Conservation (phyloP, 768 basidiomycete species). For the Trametes cubensis region DNA sequence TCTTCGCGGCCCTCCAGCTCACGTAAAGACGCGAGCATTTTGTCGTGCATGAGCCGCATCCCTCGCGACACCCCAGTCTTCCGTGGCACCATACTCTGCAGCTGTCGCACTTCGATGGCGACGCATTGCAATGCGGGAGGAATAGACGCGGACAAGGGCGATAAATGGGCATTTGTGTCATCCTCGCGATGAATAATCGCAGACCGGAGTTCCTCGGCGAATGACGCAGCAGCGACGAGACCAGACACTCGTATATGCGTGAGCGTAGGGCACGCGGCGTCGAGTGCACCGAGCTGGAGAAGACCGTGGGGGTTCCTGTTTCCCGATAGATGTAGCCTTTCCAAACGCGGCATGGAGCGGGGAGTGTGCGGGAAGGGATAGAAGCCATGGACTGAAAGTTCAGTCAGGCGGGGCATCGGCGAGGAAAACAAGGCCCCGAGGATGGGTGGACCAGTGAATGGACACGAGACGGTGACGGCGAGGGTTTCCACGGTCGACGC, state of each 20-base stretch:
- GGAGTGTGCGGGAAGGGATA: constrained; percentile 49
- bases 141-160: not conserved
- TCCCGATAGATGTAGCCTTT: constrained; percentile 48
- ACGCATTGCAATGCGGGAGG: constrained; percentile 12
- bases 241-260: constrained; percentile 46
- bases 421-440: constrained; percentile 48
- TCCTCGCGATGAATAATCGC: constrained; percentile 26
- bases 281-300: constrained; percentile 42
- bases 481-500: constrained; percentile 47
- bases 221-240: constrained; percentile 44
- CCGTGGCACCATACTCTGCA: not conserved
- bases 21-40: constrained; percentile 15
- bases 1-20: constrained; percentile 5
- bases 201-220: constrained; percentile 43
- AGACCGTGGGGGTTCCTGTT: constrained; percentile 55
- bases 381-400: constrained; percentile 49
- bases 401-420: constrained; percentile 43
- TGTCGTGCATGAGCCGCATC: constrained; percentile 15
- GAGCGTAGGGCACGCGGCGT: constrained; percentile 43
- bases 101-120: constrained; percentile 7
- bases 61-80: constrained; percentile 4
- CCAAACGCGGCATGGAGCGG: constrained; percentile 40
- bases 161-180: not conserved
- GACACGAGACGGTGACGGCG: constrained; percentile 39
- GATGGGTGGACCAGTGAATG: constrained; percentile 41